phyloP scores from a whole-genome alignment of 140 eudicot genomes.

The Erigeron philadelphicus region DNA sequence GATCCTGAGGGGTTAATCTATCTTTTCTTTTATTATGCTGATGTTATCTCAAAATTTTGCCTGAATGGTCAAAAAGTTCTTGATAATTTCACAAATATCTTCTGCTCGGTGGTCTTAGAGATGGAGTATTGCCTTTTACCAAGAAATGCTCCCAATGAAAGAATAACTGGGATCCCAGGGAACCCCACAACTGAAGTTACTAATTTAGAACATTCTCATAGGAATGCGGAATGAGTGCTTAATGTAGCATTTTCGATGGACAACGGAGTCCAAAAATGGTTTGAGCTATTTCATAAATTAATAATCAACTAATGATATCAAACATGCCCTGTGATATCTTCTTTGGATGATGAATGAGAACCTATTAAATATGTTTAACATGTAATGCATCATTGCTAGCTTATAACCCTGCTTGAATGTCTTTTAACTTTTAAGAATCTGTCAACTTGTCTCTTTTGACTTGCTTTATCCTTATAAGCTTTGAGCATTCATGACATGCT shows the following conservation, averaged over 20 bases:
- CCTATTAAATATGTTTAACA: constrained; percentile 3
- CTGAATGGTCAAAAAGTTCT: constrained; percentile 8
- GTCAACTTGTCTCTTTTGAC: constrained; percentile 6
- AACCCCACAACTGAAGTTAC: constrained; percentile 19
- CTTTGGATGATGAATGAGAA: neutral
- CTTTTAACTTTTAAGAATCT: neutral
- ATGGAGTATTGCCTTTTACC: constrained; percentile 9
- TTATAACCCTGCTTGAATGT: neutral
- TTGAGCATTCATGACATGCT: constrained; percentile 2
- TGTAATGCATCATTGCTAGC: constrained; percentile 7
- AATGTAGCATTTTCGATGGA: constrained; percentile 5
- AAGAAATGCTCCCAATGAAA: constrained; percentile 12
- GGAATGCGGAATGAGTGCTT: constrained; percentile 13
- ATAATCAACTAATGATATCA: constrained; percentile 18
- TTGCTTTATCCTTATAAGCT: constrained; percentile 10
- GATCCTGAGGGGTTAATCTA: neutral
- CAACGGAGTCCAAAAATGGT: constrained; percentile 16
- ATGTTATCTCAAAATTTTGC: neutral
- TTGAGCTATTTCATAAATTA: constrained; percentile 11
- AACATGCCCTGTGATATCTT: constrained; percentile 11
- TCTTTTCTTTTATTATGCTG: constrained; percentile 6
- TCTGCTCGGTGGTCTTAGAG: constrained; percentile 30
- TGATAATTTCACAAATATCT: constrained; percentile 21
- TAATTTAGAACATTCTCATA: constrained; percentile 18
- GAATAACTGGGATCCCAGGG: constrained; percentile 23